These are phyloP conservation scores for Zygosaccharomyces pseudorouxii DNA, from an alignment of 805 yeast species.

Conservation along the genomic window DNA sequence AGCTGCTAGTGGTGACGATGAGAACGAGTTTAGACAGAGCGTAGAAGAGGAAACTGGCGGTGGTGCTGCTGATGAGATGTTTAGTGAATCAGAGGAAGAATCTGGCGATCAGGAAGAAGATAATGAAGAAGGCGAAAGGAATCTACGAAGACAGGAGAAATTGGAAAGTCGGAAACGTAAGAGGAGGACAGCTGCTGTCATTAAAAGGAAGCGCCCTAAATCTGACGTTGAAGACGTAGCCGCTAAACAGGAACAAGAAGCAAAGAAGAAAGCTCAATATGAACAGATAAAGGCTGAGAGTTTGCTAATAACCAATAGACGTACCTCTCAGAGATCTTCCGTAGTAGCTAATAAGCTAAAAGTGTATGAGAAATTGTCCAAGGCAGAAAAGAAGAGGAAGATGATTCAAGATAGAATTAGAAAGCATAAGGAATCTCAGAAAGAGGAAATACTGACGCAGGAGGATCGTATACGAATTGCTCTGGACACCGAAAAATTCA, in stretches of 20 bases:
- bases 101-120: slow-evolving; percentile 47
- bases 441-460: slow-evolving; percentile 38
- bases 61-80: slow-evolving; percentile 31
- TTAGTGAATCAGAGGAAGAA: slow-evolving; percentile 32
- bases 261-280: slow-evolving; percentile 17
- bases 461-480: slow-evolving; percentile 65
- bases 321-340: slow-evolving; percentile 72
- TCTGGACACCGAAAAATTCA: slow-evolving; percentile 73
- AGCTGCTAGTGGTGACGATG: slow-evolving; percentile 33
- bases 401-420: slow-evolving; percentile 39
- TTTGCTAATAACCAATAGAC: slow-evolving; percentile 48
- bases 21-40: slow-evolving; percentile 24
- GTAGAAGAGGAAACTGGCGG: slow-evolving; percentile 11
- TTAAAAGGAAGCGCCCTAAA: slow-evolving; percentile 31
- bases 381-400: slow-evolving; percentile 57
- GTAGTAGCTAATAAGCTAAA: slow-evolving; percentile 74
- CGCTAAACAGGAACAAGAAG: slow-evolving; percentile 26
- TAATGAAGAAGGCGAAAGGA: slow-evolving; percentile 61
- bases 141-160: slow-evolving; percentile 43
- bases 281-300: slow-evolving; percentile 46
- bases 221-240: slow-evolving; percentile 26
- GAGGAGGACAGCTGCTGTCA: slow-evolving; percentile 32
- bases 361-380: slow-evolving; percentile 65
- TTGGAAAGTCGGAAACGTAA: slow-evolving; percentile 27
- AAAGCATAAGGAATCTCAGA: slow-evolving; percentile 45